These are phyloP conservation scores for Auriscalpium orientale DNA, from an alignment of 768 basidiomycete genomes.

Conservation along the genomic window DNA sequence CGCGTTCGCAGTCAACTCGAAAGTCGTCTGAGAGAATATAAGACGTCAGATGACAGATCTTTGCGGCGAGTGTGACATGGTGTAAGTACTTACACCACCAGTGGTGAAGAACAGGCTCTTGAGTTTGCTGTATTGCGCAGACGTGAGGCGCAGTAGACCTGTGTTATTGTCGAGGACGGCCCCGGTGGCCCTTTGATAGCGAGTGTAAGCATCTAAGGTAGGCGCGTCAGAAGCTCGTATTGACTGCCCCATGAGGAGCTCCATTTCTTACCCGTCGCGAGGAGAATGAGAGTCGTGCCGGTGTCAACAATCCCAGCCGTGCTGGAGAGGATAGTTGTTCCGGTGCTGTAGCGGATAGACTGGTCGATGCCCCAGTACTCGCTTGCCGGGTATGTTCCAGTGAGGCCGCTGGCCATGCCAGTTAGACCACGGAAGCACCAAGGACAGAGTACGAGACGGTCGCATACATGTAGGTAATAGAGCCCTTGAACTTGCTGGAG, in stretches of 20 bases:
- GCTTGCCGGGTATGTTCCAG: conserved; percentile 23
- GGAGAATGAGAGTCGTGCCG: too few relatives aligned
- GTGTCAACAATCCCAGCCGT: conserved; percentile 28
- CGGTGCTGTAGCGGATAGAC: conserved; percentile 22
- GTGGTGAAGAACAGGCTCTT: conserved; percentile 26
- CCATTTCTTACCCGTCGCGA: conserved; percentile 21
- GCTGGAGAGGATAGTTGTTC: conserved; percentile 17
- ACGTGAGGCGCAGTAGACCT: conserved; percentile 24
- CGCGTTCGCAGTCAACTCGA: conserved; percentile 34
- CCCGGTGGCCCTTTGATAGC: conserved; percentile 26
- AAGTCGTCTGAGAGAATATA: conserved; percentile 19
- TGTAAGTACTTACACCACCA: conserved; percentile 16
- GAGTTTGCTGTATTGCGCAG: conserved; percentile 22
- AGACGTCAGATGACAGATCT: neutral
- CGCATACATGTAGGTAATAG: conserved; percentile 22
- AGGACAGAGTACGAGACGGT: neutral
- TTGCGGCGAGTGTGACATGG: too few relatives aligned
- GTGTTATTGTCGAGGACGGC: conserved; percentile 23
- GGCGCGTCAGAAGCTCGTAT: conserved; percentile 14
- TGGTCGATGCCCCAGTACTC: conserved; percentile 29
- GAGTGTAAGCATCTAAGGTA: conserved; percentile 22
- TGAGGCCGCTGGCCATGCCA: conserved; percentile 19
- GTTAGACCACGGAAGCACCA: neutral
- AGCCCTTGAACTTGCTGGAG: conserved; percentile 24
- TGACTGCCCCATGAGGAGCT: conserved; percentile 10